Evolutionary conservation across 495 filamentous ascomycete species (phyloP).

Genomic region (Bryoglossum gracile): DNA sequence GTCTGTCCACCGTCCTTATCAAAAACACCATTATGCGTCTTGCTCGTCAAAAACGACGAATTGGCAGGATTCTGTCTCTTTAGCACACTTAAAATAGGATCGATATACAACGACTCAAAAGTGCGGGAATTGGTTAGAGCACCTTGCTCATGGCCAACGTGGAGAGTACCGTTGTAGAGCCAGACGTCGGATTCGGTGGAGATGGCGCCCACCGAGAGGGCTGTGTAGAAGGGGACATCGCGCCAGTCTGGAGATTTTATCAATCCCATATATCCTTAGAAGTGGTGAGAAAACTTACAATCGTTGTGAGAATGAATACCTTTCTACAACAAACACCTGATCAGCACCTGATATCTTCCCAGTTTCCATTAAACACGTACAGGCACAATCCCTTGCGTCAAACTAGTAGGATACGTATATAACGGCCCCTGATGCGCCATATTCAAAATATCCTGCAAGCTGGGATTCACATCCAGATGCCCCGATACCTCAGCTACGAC

Average conservation of each 20-base stretch:
- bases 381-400: slow-evolving; percentile 25
- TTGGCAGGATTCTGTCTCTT: slow-evolving; percentile 39
- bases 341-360: background rate
- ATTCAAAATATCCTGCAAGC: slow-evolving; percentile 21
- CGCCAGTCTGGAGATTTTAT: slow-evolving; percentile 44
- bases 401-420: slow-evolving; percentile 24
- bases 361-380: slow-evolving; percentile 2
- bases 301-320: slow-evolving; percentile 73
- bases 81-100: slow-evolving; percentile 52
- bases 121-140: slow-evolving; percentile 46
- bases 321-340: slow-evolving; percentile 10
- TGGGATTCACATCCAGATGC: slow-evolving; percentile 3
- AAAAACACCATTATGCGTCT: slow-evolving; percentile 49
- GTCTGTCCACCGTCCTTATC: slow-evolving; percentile 50
- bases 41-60: slow-evolving; percentile 30
- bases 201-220: slow-evolving; percentile 55
- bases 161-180: slow-evolving; percentile 57
- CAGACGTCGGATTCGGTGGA: slow-evolving; percentile 87
- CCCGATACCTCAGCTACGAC: background rate
- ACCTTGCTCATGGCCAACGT: slow-evolving; percentile 50
- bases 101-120: slow-evolving; percentile 55
- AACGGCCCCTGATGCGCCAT: slow-evolving; percentile 15
- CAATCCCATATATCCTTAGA: background rate
- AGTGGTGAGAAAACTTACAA: slow-evolving; percentile 42
- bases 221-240: slow-evolving; percentile 55